Conservation (phyloP, 371 early-diverging fungal genomes). For the Mortierella polycephala region DNA sequence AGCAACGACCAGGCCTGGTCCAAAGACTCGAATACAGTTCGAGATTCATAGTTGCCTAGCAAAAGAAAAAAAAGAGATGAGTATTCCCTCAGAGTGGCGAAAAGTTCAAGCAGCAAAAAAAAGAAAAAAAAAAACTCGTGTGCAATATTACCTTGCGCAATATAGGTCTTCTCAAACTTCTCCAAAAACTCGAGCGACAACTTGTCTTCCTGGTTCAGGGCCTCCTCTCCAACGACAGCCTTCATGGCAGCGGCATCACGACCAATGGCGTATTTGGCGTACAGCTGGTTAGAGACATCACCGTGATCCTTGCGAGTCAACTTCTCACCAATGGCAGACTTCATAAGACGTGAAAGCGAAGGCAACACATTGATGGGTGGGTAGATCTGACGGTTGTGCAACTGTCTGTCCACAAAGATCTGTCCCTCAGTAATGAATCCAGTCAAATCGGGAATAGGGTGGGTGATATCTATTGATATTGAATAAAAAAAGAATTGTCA, state of each 20-base stretch:
- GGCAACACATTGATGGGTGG: conserved; percentile 99
- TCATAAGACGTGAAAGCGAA: conserved; percentile 99
- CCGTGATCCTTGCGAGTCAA: conserved; percentile 99
- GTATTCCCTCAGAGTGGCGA: not conserved
- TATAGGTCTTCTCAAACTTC: conserved; percentile 98
- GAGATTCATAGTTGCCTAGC: conserved; percentile 86
- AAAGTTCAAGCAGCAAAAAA: not conserved
- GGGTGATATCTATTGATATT: conserved; percentile 93
- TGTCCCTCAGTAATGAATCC: conserved; percentile 99
- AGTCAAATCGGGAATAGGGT: conserved; percentile 99
- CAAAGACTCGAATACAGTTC: conserved; percentile 98
- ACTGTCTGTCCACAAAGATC: conserved; percentile 99
- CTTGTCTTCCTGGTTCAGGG: conserved; percentile 98
- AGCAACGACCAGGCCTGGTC: conserved; percentile 99
- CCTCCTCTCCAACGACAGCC: conserved; percentile 99
- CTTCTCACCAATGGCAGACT: conserved; percentile 99
- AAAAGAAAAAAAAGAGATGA: not conserved
- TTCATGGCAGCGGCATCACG: conserved; percentile 99
- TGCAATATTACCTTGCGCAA: conserved; percentile 85
- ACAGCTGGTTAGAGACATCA: conserved; percentile 99
- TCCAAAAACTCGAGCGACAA: conserved; percentile 99
- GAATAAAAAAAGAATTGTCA: not conserved
- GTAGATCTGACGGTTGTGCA: conserved; percentile 99
- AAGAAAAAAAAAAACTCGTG: conserved; percentile 1
- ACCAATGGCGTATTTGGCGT: conserved; percentile 99